Evolutionary conservation across 139 green algal genomes (phyloP).

Genomic region (Chlorella vulgaris): DNA sequence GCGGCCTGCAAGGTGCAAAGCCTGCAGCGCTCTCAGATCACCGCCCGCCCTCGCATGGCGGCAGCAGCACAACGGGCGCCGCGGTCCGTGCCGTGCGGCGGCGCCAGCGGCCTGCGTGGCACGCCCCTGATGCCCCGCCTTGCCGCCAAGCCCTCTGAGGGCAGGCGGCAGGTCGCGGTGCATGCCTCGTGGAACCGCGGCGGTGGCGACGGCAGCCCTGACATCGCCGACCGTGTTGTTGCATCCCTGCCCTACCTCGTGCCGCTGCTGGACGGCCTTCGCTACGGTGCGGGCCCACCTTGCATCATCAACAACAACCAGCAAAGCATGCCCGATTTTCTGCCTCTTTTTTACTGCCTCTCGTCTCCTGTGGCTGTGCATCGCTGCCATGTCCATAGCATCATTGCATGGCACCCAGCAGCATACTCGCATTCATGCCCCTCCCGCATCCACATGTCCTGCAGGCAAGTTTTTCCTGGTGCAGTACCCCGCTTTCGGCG

Average conservation of each 20-base stretch:
- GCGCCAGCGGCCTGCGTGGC: conserved; percentile 4
- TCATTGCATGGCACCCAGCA: background rate
- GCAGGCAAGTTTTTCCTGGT: conserved; percentile 50
- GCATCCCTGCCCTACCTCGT: background rate
- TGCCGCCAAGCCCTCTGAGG: background rate
- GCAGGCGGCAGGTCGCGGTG: conserved; percentile 9
- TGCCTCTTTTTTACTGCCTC: background rate
- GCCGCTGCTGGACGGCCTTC: conserved; percentile 54
- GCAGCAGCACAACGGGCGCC: background rate
- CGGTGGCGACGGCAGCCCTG: conserved; percentile 4
- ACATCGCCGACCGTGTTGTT: conserved; percentile 48
- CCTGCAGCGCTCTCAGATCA: background rate
- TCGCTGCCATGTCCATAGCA: too few species aligned
- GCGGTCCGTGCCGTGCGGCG: background rate
- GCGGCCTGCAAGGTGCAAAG: background rate
- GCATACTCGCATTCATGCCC: background rate
- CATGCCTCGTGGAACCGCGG: background rate
- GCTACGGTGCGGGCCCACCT: conserved; percentile 50
- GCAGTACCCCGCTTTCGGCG: conserved; percentile 45
- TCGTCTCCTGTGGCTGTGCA: too few species aligned
- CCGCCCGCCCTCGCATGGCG: background rate
- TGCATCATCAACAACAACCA: too few species aligned
- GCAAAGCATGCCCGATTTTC: too few species aligned
- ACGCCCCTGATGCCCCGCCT: background rate
- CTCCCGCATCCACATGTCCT: background rate